Percentiles rank a stretch among this genome's conserved stretches.
phyloP scores from a whole-genome alignment of 345 rosid species.

The Melastoma malabathricum region DNA sequence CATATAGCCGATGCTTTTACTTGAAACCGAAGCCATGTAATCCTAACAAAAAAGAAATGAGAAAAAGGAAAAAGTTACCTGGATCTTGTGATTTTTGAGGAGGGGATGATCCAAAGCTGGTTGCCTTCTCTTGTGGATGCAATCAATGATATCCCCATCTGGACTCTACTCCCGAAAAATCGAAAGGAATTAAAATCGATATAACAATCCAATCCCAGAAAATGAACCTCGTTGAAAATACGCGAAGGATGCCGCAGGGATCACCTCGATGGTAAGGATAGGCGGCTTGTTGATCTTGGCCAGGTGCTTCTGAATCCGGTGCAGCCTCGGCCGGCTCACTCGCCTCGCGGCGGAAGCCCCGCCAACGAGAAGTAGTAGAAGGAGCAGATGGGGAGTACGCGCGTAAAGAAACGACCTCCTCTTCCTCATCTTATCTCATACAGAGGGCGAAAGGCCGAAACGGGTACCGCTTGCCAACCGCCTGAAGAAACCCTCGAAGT shows the following conservation, averaged over 20 bases:
- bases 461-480: too few relatives aligned
- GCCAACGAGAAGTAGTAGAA: conserved; percentile 7
- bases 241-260: neutral
- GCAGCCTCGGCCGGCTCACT: conserved; percentile 65
- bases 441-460: too few relatives aligned
- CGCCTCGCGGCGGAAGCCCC: conserved; percentile 20
- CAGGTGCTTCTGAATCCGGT: conserved; percentile 69
- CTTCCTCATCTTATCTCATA: too few relatives aligned
- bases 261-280: conserved; percentile 67
- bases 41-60: neutral
- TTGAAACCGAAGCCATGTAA: neutral
- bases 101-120: conserved; percentile 96
- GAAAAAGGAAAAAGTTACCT: conserved; percentile 27
- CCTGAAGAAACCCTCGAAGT: too few relatives aligned
- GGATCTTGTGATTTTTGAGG: conserved; percentile 86
- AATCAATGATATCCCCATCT: conserved; percentile 90
- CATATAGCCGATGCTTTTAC: neutral
- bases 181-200: conserved; percentile 1
- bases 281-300: conserved; percentile 76
- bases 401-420: too few relatives aligned
- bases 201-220: conserved; percentile 6
- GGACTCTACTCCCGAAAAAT: conserved; percentile 26
- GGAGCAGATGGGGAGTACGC: neutral
- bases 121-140: conserved; percentile 71
- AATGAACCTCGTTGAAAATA: neutral